phyloP scores from a whole-genome alignment of 306 rosid genomes.

The Hippophae tibetana region DNA sequence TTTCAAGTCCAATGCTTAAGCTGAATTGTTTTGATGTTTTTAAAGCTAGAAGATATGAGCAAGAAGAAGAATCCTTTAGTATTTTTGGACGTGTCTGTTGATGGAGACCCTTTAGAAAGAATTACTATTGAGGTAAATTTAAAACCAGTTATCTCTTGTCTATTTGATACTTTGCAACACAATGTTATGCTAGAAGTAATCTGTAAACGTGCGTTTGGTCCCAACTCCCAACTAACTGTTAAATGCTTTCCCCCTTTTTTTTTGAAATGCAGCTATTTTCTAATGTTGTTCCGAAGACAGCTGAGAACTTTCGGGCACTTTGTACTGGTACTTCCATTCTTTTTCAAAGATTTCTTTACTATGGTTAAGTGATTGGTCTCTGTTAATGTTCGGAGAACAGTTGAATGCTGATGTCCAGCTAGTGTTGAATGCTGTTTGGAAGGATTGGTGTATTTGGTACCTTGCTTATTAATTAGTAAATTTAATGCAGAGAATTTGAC shows the following conservation, averaged over 20 bases:
- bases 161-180: constrained; percentile 3
- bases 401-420: background rate
- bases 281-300: constrained; percentile 60
- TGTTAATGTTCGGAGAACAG: no score
- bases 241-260: constrained; percentile 7
- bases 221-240: background rate
- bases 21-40: background rate
- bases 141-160: constrained; percentile 7
- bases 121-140: constrained; percentile 59
- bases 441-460: no score
- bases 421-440: no score
- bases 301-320: constrained; percentile 84
- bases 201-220: no score
- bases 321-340: constrained; percentile 60
- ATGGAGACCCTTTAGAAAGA: constrained; percentile 56
- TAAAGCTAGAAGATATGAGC: constrained; percentile 41
- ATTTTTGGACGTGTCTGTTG: constrained; percentile 67
- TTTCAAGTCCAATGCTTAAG: no score
- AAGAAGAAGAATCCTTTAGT: constrained; percentile 62
- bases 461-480: no score
- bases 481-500: no score
- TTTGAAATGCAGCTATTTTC: constrained; percentile 76
- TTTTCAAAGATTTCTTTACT: background rate
- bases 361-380: background rate
- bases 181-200: background rate